Evolutionary conservation across 1,284 basidiomycete genomes (phyloP).

Genomic region (Ustilago sp.): DNA sequence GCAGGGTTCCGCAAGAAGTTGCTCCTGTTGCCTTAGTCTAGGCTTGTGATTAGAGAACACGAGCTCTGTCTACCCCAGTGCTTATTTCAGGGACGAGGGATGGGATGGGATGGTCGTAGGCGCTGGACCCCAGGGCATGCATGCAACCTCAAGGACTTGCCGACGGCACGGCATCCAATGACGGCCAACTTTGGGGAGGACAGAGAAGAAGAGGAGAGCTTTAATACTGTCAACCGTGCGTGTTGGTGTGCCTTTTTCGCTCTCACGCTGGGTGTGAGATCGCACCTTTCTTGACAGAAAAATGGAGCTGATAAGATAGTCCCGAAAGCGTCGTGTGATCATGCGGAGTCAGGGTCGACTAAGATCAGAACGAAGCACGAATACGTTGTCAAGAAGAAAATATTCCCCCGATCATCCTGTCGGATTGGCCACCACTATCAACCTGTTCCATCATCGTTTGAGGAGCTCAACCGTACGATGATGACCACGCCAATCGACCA

Average conservation of each 20-base stretch:
- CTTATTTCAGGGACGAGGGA: neutral
- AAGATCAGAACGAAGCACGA: neutral
- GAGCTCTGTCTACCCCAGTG: conserved; percentile 11
- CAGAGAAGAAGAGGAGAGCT: conserved; percentile 13
- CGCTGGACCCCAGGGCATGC: conserved; percentile 10
- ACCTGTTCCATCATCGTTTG: neutral
- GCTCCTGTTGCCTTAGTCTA: neutral
- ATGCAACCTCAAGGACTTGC: conserved; percentile 21
- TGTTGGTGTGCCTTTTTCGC: neutral
- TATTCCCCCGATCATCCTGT: neutral
- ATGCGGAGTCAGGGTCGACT: conserved; percentile 18
- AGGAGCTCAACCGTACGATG: neutral
- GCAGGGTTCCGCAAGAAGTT: neutral
- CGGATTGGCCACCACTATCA: neutral
- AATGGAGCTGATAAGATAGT: conserved; percentile 27
- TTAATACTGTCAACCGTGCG: conserved; percentile 37
- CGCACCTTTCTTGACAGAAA: neutral
- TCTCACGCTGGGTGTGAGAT: conserved; percentile 18
- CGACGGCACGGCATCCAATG: conserved; percentile 28
- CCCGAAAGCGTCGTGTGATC: conserved; percentile 1
- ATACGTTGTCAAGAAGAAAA: conserved; percentile 6
- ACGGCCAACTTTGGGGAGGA: neutral
- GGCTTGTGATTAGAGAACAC: conserved; percentile 21
- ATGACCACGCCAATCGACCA: conserved; percentile 36
- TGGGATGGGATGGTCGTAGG: neutral